A percentile compares a stretch with the other conserved stretches of the same genome.
Evolutionary conservation across 2,329 filamentous ascomycete species (phyloP).

Genomic region (Magnaporthiopsis incrustans): DNA sequence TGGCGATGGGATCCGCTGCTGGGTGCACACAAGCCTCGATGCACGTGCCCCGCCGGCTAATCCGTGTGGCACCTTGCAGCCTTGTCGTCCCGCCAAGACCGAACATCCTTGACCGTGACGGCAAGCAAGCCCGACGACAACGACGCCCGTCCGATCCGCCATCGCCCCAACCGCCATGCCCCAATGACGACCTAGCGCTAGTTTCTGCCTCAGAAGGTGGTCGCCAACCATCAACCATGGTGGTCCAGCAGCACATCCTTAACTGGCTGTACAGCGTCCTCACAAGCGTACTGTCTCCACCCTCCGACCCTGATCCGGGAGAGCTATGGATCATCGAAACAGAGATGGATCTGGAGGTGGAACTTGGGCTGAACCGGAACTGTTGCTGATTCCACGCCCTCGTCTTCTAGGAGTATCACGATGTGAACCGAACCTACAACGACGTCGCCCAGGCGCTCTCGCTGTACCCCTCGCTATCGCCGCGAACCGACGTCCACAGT

Average conservation of each 20-base stretch:
- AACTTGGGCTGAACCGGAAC: background rate
- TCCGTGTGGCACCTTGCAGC: background rate
- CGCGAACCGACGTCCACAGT: constrained; percentile 95
- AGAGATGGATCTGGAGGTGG: constrained; percentile 9
- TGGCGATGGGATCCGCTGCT: background rate
- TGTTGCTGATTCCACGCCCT: constrained; percentile 9
- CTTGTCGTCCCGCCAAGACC: background rate
- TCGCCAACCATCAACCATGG: constrained; percentile 41
- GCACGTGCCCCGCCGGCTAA: too few relatives aligned
- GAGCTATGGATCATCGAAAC: constrained; percentile 5
- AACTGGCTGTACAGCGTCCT: constrained; percentile 94
- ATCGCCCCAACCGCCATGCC: background rate
- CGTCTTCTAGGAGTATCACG: constrained; percentile 69
- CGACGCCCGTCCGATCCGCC: background rate
- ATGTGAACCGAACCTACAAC: constrained; percentile 87
- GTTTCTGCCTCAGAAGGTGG: constrained; percentile 2
- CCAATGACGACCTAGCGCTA: background rate
- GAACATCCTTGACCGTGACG: background rate
- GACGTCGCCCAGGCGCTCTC: constrained; percentile 79
- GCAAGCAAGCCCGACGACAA: background rate
- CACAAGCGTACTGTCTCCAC: constrained; percentile 50
- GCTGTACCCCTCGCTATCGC: constrained; percentile 70
- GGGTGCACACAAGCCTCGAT: background rate
- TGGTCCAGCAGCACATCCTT: constrained; percentile 80
- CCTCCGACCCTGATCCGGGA: background rate